phyloP scores from a whole-genome alignment of 1,284 basidiomycete species.

The Cutaneotrichosporon sp. region DNA sequence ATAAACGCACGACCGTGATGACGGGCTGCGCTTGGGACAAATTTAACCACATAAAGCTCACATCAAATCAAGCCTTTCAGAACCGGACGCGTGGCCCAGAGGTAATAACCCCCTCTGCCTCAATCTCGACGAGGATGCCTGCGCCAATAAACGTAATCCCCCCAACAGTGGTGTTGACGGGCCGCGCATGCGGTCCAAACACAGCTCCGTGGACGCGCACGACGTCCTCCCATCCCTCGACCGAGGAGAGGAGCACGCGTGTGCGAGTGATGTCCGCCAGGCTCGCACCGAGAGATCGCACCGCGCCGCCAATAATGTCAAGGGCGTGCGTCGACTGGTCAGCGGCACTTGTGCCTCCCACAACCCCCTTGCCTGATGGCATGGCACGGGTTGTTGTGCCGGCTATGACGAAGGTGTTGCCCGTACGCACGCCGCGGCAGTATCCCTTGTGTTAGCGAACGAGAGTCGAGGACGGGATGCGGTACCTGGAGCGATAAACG shows the following conservation, averaged over 20 bases:
- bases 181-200: constrained; percentile 21
- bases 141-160: constrained; percentile 22
- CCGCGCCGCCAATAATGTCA: constrained; percentile 24
- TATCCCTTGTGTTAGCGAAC: constrained; percentile 12
- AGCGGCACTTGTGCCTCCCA: constrained; percentile 15
- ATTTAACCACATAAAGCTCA: background rate
- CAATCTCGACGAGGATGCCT: constrained; percentile 26
- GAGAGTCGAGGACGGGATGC: too few species aligned
- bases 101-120: constrained; percentile 1
- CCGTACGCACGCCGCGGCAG: constrained; percentile 17
- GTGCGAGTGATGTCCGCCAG: constrained; percentile 28
- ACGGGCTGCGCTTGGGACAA: too few species aligned
- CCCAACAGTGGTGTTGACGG: constrained; percentile 27
- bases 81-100: background rate
- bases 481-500: background rate
- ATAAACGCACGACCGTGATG: too few species aligned
- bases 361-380: constrained; percentile 11
- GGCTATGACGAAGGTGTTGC: constrained; percentile 14
- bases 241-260: constrained; percentile 20
- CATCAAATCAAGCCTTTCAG: background rate
- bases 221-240: constrained; percentile 23
- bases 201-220: constrained; percentile 21
- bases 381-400: constrained; percentile 22
- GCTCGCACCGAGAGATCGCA: constrained; percentile 21
- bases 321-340: constrained; percentile 25